These are phyloP conservation scores for Endothia cerciana DNA, from an alignment of 2,329 filamentous ascomycete species.

Conservation along the genomic window DNA sequence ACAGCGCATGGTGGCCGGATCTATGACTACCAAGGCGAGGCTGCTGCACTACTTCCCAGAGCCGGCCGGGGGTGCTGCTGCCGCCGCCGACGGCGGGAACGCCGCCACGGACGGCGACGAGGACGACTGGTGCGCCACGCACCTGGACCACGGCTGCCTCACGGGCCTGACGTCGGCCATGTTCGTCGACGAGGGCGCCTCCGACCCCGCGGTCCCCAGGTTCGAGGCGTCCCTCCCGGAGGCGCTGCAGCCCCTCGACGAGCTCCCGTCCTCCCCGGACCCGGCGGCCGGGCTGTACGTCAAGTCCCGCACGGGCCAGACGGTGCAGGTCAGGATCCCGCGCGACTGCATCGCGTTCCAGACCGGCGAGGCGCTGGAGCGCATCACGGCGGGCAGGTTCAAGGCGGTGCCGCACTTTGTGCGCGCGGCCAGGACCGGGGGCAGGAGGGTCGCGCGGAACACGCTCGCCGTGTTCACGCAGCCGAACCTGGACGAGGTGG, in stretches of 20 bases:
- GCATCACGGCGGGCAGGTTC: conserved; percentile 89
- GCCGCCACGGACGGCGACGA: conserved; percentile 55
- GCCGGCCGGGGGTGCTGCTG: conserved; percentile 36
- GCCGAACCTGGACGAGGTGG: conserved; percentile 83
- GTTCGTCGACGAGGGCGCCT: conserved; percentile 80
- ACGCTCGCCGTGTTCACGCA: conserved; percentile 97
- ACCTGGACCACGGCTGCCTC: conserved; percentile 89
- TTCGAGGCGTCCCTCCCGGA: conserved; percentile 42
- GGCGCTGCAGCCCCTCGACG: conserved; percentile 59
- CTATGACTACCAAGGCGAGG: conserved; percentile 86
- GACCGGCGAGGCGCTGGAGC: conserved; percentile 88
- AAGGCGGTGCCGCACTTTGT: conserved; percentile 97
- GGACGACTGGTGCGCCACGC: conserved; percentile 93
- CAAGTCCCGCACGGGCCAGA: conserved; percentile 77
- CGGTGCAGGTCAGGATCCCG: conserved; percentile 91
- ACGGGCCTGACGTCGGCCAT: conserved; percentile 94
- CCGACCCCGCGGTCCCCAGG: conserved; percentile 37
- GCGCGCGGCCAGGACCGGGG: conserved; percentile 64
- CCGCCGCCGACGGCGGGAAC: conserved; percentile 39
- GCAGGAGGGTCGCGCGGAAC: conserved; percentile 69
- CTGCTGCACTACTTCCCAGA: conserved; percentile 91
- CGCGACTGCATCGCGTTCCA: conserved; percentile 93
- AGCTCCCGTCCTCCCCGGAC: conserved; percentile 78
- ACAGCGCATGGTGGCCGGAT: conserved; percentile 83
- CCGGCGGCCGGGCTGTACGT: conserved; percentile 91